phyloP scores from a whole-genome alignment of 306 rosid genomes.

The Crotalaria pallida region DNA sequence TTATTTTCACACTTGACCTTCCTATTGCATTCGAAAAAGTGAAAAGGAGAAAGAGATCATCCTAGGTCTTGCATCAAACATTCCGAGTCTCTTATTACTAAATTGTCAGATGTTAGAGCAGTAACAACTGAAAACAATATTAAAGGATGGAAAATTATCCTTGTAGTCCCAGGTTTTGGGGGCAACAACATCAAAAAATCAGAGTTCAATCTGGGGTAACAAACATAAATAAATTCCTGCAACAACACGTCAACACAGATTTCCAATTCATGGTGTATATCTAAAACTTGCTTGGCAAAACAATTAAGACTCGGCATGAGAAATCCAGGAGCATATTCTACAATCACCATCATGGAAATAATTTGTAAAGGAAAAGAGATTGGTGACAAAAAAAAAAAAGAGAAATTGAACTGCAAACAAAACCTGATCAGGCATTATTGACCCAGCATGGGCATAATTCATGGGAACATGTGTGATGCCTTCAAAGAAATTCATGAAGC shows the following conservation, averaged over 20 bases:
- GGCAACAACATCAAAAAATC: not conserved
- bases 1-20: not conserved
- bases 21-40: not conserved
- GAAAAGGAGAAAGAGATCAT: not conserved
- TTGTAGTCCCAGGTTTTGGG: not conserved
- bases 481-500: constrained; percentile 69
- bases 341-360: not conserved
- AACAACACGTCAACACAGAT: constrained; percentile 18
- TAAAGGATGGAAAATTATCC: not conserved
- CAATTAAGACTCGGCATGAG: not conserved
- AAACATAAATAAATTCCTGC: not conserved
- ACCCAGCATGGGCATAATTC: constrained; percentile 46
- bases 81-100: not conserved
- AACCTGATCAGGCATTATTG: constrained; percentile 71
- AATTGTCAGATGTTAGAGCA: not conserved
- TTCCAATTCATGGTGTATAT: constrained; percentile 16
- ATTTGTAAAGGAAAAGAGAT: not conserved
- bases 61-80: not conserved
- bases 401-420: no score
- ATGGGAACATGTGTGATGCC: constrained; percentile 52
- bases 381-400: not conserved
- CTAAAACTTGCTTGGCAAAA: constrained; percentile 19
- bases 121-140: not conserved
- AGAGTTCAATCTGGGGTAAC: not conserved
- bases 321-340: not conserved